A percentile compares a stretch with the other conserved stretches of the same genome.
phyloP scores from a whole-genome alignment of 2,329 filamentous ascomycete genomes.

The Hyphodiscus sp. region DNA sequence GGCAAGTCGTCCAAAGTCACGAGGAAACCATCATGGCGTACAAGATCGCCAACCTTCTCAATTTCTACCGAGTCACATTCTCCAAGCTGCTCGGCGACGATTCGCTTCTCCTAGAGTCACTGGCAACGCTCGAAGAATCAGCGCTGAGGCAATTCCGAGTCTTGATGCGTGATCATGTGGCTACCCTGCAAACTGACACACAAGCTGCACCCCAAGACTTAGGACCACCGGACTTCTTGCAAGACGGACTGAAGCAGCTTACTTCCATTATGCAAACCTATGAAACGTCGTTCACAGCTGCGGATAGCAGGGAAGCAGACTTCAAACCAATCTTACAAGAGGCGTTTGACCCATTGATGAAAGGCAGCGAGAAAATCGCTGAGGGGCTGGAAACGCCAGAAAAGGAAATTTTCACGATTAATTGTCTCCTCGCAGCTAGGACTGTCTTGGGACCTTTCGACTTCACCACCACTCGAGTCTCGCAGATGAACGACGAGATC shows the following conservation, averaged over 20 bases:
- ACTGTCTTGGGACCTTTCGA: constrained; percentile 50
- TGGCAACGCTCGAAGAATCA: constrained; percentile 64
- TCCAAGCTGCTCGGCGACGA: constrained; percentile 65
- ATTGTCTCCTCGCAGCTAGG: constrained; percentile 58
- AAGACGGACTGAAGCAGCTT: constrained; percentile 73
- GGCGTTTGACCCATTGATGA: constrained; percentile 79
- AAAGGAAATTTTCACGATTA: constrained; percentile 64
- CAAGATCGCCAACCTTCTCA: constrained; percentile 80
- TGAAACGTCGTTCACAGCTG: constrained; percentile 67
- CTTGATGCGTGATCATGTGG: constrained; percentile 73
- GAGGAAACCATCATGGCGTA: constrained; percentile 86
- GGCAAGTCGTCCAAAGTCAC: constrained; percentile 87
- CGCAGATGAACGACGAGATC: constrained; percentile 51
- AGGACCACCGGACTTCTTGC: constrained; percentile 70
- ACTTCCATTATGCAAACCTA: constrained; percentile 77
- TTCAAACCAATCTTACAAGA: constrained; percentile 72
- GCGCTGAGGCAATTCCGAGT: constrained; percentile 77
- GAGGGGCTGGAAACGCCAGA: constrained; percentile 52
- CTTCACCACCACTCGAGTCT: constrained; percentile 54
- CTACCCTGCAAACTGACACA: constrained; percentile 66
- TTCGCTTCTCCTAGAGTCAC: constrained; percentile 62
- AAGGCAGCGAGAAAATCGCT: constrained; percentile 65
- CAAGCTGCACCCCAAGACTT: constrained; percentile 66
- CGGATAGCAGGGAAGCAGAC: constrained; percentile 53
- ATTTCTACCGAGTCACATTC: constrained; percentile 86